Base-by-base conservation (phyloP, 108 stramenopile genomes). In the Licmophora abbreviata region DNA sequence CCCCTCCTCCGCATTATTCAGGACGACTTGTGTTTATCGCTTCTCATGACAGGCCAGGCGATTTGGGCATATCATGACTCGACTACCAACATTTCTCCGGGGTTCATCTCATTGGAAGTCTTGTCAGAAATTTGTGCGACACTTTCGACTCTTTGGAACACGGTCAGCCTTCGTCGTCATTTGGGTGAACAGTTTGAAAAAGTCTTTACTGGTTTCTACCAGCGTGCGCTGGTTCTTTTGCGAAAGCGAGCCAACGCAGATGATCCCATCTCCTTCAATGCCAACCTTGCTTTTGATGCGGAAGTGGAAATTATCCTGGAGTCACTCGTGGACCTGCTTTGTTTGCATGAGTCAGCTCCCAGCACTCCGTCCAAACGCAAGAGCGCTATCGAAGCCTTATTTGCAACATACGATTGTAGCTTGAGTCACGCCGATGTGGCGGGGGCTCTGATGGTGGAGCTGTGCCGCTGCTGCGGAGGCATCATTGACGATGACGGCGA, bases 191-290 rank as follows among this genome's bases (percentile, higher is more conserved):
- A 87, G 48, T 87, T 91, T 49, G 85, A 83, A 55, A 65, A 75
- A 32, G 81, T 91, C 8, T 87, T 85, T 61, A 71, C 83, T n/a
- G 89, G 89, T 29, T 87, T 91, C 55, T 91, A 82, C 68, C 81
- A 83, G 40, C 74, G 89, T 43, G 83, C 89, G 0, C 40, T 91
- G 41, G 79, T 73, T 14, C 50, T 91, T 32, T 48, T 91, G 34
- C 74, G 89, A 11, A 72, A 73, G 29, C 71, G 81, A 7, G 51
- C 51, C n/a, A 34, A 64, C 22, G 83, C 89, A 11, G 51, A 42
- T 11, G 81, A 87, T 65, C 76, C 68, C 15, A 15, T 56, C 7
- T 52, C 60, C 30, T 91, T 80, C 57, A 71, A 85, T 56, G 69
- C 82, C 26, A 85, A 91, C 62, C 25, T 77, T 21, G 42, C 65